Base-by-base conservation (phyloP, 257 asterid genomes). In the Cruciata laevipes region DNA sequence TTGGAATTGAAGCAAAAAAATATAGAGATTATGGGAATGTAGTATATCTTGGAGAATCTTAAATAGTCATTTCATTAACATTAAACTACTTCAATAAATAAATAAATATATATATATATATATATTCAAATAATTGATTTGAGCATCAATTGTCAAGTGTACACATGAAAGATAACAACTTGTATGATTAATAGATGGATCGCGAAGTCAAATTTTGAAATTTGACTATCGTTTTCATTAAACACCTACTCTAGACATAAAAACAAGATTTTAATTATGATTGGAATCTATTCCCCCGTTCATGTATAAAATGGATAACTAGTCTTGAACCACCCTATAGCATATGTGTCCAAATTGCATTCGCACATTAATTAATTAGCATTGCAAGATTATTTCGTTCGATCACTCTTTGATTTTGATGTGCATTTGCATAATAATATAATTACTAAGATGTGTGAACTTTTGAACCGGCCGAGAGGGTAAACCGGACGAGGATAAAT, bases 151-250 rank as follows among this genome's bases (percentile, higher is more conserved):
- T 47, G 60, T 14, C 56, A 23, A 31, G 65, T 68, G 55, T 68
- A 56, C 63, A 61, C 63, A 59, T 59, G 23, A 11, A 11, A 12
- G 42, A 30, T 25, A 1, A 30, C 21, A 20, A 21, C 74, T 61
- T 58, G 40, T 56, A 76, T 82, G 61, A 77, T 78, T 81, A 62
- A 12, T 33, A 13, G 70, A 74, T 33, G 17, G 70, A 74, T 73
- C 56, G 16, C 2, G 71, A 47, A 23, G 88, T 83, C 88, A 83
- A 82, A 27, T 74, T 42, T 71, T 38, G 61, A 68, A 42, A 74
- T 77, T 85, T 85, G 95, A 86, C 96, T 89, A 81, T 89, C 90
- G 6, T 76, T 87, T 52, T 85, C 95, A 51, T 65, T 49, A 64
- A 71, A 65, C 70, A 85, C 90, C 95, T 73, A 81, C 80, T 7